Conservation (phyloP, 2,329 filamentous ascomycete genomes). For the Aureobasidium sp. region DNA sequence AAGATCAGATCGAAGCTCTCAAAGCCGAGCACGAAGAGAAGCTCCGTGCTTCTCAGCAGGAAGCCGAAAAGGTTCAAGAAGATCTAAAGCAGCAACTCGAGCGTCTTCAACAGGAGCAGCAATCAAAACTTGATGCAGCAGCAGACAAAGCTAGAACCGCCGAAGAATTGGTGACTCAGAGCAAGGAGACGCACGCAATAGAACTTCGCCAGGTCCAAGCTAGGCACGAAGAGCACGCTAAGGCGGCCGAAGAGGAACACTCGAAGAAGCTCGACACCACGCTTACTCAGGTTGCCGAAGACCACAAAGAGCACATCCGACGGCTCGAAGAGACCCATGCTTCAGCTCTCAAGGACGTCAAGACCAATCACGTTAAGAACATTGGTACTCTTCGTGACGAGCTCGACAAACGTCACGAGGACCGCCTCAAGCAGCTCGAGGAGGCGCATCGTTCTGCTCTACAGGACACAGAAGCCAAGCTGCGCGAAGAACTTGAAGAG, state of each 20-base stretch:
- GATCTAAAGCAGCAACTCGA: conserved; percentile 1
- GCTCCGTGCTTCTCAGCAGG: conserved; percentile 15
- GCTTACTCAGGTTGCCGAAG: background rate
- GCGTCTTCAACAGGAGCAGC: background rate
- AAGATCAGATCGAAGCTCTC: background rate
- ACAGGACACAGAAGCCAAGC: background rate
- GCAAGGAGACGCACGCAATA: background rate
- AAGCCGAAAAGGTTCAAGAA: background rate
- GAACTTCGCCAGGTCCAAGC: background rate
- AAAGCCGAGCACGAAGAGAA: conserved; percentile 16
- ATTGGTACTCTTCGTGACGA: background rate
- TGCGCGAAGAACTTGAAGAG: background rate
- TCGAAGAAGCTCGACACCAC: background rate
- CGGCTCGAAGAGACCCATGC: background rate
- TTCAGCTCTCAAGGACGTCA: conserved; percentile 3
- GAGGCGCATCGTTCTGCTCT: background rate
- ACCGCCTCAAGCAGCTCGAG: background rate
- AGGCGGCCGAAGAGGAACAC: background rate
- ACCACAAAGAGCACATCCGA: background rate
- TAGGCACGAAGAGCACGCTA: background rate
- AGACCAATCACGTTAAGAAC: background rate
- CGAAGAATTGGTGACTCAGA: background rate
- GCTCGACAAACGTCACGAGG: conserved; percentile 1
- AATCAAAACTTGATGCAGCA: conserved; percentile 8
- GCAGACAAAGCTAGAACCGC: conserved; percentile 9